Evolutionary conservation across 2,329 filamentous ascomycete genomes (phyloP).

Genomic region (Corynespora cassiicola): DNA sequence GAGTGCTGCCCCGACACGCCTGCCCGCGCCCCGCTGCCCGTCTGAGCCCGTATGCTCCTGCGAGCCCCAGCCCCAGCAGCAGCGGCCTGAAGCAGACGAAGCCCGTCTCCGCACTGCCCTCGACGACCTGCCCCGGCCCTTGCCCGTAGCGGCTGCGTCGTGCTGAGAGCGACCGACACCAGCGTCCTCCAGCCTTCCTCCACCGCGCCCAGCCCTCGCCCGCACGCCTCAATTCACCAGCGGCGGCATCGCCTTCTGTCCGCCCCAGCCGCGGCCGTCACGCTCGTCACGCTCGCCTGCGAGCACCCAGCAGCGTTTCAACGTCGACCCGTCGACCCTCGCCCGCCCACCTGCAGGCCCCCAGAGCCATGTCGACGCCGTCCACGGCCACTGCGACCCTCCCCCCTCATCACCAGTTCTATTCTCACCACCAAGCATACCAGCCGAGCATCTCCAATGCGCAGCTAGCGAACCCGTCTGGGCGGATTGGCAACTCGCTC

Average conservation of each 20-base stretch:
- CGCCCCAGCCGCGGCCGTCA: constrained; percentile 17
- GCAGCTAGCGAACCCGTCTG: constrained; percentile 37
- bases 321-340: constrained; percentile 30
- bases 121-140: constrained; percentile 26
- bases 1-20: constrained; percentile 16
- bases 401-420: constrained; percentile 48
- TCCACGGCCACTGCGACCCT: constrained; percentile 52
- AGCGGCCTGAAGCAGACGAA: constrained; percentile 33
- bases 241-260: constrained; percentile 14
- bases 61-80: too few relatives aligned
- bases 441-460: constrained; percentile 43
- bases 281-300: constrained; percentile 21
- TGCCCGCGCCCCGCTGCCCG: constrained; percentile 7
- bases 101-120: constrained; percentile 32
- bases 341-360: constrained; percentile 30
- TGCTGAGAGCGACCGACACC: too few relatives aligned
- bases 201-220: constrained; percentile 15
- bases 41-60: constrained; percentile 20
- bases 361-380: constrained; percentile 49
- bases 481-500: constrained; percentile 43
- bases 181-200: constrained; percentile 24
- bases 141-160: too few relatives aligned
- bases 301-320: constrained; percentile 33
- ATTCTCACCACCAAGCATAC: constrained; percentile 48
- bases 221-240: constrained; percentile 15